Conservation (phyloP, 331 rosid genomes). For the Cucumis variabilis region DNA sequence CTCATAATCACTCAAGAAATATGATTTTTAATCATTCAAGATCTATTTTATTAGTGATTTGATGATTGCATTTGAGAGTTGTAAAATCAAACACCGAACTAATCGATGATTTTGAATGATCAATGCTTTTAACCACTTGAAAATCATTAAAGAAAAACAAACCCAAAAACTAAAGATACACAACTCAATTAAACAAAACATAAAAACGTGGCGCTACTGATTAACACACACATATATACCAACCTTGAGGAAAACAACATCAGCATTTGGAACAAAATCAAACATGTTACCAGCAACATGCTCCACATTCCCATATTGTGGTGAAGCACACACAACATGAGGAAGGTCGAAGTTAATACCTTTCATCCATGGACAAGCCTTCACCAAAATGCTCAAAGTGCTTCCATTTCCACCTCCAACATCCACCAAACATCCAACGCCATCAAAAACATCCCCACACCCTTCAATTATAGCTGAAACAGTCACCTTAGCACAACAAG, state of each 20-base stretch:
- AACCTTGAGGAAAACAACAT: slow-evolving; percentile 2
- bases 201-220: no score
- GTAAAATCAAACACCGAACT: no score
- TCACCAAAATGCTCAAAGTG: slow-evolving; percentile 24
- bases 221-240: background rate
- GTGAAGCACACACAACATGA: slow-evolving; percentile 33
- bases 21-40: no score
- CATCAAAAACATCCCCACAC: slow-evolving; percentile 53
- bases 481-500: slow-evolving; percentile 46
- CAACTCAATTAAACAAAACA: background rate
- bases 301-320: slow-evolving; percentile 11
- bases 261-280: background rate
- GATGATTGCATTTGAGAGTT: no score
- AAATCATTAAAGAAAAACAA: no score
- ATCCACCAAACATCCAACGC: slow-evolving; percentile 36
- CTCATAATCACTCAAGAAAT: no score
- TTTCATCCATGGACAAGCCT: slow-evolving; percentile 31
- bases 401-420: slow-evolving; percentile 39
- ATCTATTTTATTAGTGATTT: no score
- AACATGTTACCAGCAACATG: slow-evolving; percentile 17
- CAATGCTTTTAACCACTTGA: background rate
- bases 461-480: slow-evolving; percentile 35
- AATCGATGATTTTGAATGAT: no score
- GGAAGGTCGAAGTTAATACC: slow-evolving; percentile 43
- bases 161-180: no score